Evolutionary conservation across 306 rosid genomes (phyloP).

Genomic region (Fragaria nilgerrensis): DNA sequence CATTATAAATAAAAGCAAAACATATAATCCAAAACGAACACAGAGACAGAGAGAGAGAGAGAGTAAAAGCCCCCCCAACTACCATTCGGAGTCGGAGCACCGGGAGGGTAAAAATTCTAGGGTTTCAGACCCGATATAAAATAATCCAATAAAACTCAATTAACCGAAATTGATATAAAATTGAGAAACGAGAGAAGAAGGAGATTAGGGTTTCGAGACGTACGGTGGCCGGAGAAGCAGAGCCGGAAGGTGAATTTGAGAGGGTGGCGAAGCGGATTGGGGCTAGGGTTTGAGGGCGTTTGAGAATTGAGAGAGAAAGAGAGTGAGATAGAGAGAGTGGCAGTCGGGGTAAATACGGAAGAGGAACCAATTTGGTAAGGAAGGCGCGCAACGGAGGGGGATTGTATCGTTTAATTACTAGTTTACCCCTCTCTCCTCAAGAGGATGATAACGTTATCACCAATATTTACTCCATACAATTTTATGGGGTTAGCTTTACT

Average conservation of each 20-base stretch:
- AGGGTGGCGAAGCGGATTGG: not conserved
- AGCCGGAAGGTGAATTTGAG: not conserved
- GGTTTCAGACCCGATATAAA: slow-evolving; percentile 16
- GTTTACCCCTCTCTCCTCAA: slow-evolving; percentile 15
- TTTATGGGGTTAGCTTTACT: too few species aligned
- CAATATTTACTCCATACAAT: too few species aligned
- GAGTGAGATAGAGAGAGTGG: slow-evolving; percentile 4
- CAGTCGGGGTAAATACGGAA: slow-evolving; percentile 13
- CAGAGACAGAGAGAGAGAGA: not conserved
- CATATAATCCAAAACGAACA: not conserved
- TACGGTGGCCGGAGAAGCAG: slow-evolving; percentile 13
- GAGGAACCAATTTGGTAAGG: slow-evolving; percentile 10
- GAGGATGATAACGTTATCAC: not conserved
- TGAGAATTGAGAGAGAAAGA: not conserved
- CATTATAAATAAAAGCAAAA: not conserved
- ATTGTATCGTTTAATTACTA: not conserved
- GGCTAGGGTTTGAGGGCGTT: slow-evolving; percentile 12
- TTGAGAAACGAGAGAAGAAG: not conserved
- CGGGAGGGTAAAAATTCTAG: not conserved
- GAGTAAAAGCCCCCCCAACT: slow-evolving; percentile 4
- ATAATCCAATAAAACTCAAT: not conserved
- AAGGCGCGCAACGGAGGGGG: slow-evolving; percentile 26
- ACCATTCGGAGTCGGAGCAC: not conserved
- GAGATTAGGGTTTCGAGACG: slow-evolving; percentile 15
- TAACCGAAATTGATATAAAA: not conserved